Evolutionary conservation across 352 stramenopile species (phyloP), one percentile per base, ranked within the genome.

Genomic region (Discostella stelligera): DNA sequence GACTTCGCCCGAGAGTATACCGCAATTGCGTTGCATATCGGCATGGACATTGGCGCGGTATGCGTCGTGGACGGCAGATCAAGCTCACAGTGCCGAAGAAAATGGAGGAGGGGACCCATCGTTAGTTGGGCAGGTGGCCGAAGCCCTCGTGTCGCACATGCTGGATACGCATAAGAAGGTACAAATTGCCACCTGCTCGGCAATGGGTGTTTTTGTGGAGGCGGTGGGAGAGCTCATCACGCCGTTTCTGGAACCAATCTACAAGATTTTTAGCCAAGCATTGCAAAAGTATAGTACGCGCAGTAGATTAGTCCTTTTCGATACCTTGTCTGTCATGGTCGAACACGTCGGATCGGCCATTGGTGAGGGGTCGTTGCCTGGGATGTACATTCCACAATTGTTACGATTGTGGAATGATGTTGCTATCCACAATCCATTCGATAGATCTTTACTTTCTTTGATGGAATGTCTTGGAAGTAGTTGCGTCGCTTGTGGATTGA

Each of bases 221-320:
- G 89, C 96, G 68, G 94, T 95, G 8, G 92, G 94, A 39, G 94
- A 98, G 68, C 86, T 98, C 39, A 90, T 98, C 55, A 89, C 91
- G 52, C 95, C 95, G 20, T 98, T 97, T 79, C 84, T 98, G 62
- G 92, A 90, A 56, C 94, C 94, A 32, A 96, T 98, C 46, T 88
- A 97, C 71, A 91, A 94, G 71, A 96, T 93, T 69, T 86, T 98
- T 37, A 96, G 96, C 77, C 93, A 94, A 50, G 95, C 95, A 7
- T 95, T 98, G 71, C 83, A 89, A 79, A 94, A 96, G 77, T 98
- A 98, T 84, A 91, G 98, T 64, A 95, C 93, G 16, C 95, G 97
- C 67, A 98, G 96, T 85, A 75, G 98, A 50, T 77, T 98, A 21
- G 97, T 98, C 55, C 83, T 98, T 72, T 98, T 98, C 85, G 96